A percentile compares a stretch with the other conserved stretches of the same genome.
Conservation (phyloP, 331 rosid genomes). For the Malus hybrid region DNA sequence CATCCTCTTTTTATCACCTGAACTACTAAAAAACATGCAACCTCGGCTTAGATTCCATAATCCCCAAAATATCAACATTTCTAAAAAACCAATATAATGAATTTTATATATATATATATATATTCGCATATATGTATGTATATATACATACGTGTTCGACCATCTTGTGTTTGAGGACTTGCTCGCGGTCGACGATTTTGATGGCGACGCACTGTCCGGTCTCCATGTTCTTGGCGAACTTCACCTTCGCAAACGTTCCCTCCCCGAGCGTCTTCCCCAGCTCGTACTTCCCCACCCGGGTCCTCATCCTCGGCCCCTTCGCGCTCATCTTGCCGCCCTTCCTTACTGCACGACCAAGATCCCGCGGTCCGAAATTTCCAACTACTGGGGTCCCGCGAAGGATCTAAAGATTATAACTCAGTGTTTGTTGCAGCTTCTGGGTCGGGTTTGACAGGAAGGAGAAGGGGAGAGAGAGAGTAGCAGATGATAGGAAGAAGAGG, state of each 20-base stretch:
- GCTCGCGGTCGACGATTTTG: constrained; percentile 79
- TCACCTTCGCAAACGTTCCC: constrained; percentile 92
- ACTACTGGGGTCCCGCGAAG: not conserved
- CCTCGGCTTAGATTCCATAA: too few relatives aligned
- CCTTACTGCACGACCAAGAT: not conserved
- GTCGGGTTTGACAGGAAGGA: not conserved
- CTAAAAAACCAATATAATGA: too few relatives aligned
- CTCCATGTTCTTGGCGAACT: constrained; percentile 62
- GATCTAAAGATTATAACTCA: not conserved
- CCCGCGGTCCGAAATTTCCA: not conserved
- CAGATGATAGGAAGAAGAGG: not conserved
- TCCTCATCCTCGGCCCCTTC: constrained; percentile 37
- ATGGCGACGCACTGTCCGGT: constrained; percentile 51
- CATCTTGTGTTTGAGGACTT: constrained; percentile 78
- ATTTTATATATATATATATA: too few relatives aligned
- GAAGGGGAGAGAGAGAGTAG: not conserved
- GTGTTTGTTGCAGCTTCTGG: not conserved
- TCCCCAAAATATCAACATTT: too few relatives aligned
- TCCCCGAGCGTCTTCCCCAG: constrained; percentile 88
- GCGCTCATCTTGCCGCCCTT: not conserved
- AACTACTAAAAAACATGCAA: not conserved
- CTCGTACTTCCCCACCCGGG: constrained; percentile 81
- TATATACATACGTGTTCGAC: constrained; percentile 53
- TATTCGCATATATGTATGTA: too few relatives aligned
- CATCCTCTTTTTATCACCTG: not conserved